Base-by-base conservation (phyloP, 2,329 filamentous ascomycete species). In the Colletotrichum caudatum region DNA sequence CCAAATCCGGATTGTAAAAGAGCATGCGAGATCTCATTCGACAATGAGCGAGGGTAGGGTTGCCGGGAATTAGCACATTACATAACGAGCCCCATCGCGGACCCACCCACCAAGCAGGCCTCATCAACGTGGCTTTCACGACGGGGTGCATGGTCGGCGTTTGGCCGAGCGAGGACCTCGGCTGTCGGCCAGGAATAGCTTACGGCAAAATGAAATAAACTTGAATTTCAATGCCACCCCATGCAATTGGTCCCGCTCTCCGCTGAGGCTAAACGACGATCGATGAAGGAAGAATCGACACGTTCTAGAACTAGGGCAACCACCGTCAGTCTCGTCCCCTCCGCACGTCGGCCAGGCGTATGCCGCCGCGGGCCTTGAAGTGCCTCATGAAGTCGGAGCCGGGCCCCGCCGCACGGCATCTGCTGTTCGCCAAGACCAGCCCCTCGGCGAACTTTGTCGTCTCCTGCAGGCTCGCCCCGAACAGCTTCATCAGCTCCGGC, bases 401-500 rank as follows among this genome's bases (percentile, higher is more conserved):
- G 65, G 69, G 65, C 20, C 69, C 69, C 4, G 66, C 69, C 33
- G 69, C 69, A 14, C 69, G 69, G 33, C 69, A 54, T 33, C 69
- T 72, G 1, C 69, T 66, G 60, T 69, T 65, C 39, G 60, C 54
- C 46, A 72, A 44, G 20, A 72, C 66, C 37, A 72, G 20, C 6
- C 69, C 69, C 48, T 72, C 69, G 14, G 69, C 69, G 59, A 72
- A 72, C 59, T 35, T 51, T 9, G 69, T 60, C 69, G 59, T 72
- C 59, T 72, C 69, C 9, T 57, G 69, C 26, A 72, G 54, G 41
- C 69, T 72, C 53, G 69, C 69, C 33, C 69, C 69, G 65, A 72
- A 72, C 39, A 72, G 46, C 69, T 69, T 69, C 60, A 72, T 72
- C 59, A 72, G 66, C 60, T 72, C 69, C 33, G 69, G 69, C 69